Conservation (phyloP, 257 asterid genomes). For the Solanum raphanifolium region DNA sequence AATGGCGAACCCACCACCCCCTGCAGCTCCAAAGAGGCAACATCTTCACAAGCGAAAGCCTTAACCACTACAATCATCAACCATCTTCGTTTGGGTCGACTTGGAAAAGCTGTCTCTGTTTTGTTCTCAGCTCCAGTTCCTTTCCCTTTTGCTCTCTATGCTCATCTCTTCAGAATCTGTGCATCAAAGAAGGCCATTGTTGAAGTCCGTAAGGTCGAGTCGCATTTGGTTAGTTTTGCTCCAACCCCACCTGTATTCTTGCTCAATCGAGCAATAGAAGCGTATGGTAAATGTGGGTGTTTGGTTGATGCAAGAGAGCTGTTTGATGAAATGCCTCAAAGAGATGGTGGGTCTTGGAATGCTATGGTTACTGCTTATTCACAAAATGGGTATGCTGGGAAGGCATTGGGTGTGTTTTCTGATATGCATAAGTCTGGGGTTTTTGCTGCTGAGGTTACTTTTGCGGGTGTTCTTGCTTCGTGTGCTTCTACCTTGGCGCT, state of each 20-base stretch:
- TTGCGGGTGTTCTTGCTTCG: slow-evolving; percentile 54
- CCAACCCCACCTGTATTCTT: slow-evolving; percentile 61
- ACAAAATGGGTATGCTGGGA: slow-evolving; percentile 26
- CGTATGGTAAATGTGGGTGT: slow-evolving; percentile 52
- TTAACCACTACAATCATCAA: slow-evolving; percentile 40
- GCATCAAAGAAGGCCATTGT: slow-evolving; percentile 40
- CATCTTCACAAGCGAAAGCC: slow-evolving; percentile 12
- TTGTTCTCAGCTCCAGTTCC: slow-evolving; percentile 45
- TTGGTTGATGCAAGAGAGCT: slow-evolving; percentile 49
- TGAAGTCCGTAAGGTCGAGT: slow-evolving; percentile 62
- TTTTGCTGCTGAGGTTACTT: slow-evolving; percentile 57
- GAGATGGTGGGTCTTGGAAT: slow-evolving; percentile 91
- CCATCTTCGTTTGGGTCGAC: slow-evolving; percentile 44
- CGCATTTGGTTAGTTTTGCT: slow-evolving; percentile 38
- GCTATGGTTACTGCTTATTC: slow-evolving; percentile 60
- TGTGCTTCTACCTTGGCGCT: slow-evolving; percentile 41
- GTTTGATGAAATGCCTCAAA: slow-evolving; percentile 73
- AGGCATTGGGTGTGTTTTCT: slow-evolving; percentile 34
- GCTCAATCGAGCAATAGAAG: slow-evolving; percentile 71
- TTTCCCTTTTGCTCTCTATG: slow-evolving; percentile 43
- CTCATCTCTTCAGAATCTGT: slow-evolving; percentile 52
- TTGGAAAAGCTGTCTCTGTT: slow-evolving; percentile 50
- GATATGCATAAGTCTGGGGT: slow-evolving; percentile 51
- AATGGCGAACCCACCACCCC: slow-evolving; percentile 16
- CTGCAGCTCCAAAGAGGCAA: slow-evolving; percentile 5